Conservation (phyloP, 176 grass and related monocot genomes). For the Carex kokanica region DNA sequence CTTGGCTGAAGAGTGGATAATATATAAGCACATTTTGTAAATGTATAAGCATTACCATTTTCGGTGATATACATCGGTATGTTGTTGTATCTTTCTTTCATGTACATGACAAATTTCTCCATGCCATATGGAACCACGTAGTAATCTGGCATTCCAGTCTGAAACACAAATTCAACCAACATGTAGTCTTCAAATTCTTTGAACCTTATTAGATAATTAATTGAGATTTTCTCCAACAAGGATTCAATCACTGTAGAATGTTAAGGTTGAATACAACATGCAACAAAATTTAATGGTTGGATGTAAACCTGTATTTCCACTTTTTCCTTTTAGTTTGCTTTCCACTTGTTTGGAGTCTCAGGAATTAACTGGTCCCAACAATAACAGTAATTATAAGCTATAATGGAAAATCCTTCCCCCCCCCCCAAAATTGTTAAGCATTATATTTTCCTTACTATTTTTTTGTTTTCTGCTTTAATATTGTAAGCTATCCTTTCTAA, state of each 20-base stretch:
- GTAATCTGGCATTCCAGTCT: constrained; percentile 41
- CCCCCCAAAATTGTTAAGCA: background rate
- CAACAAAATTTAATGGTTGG: background rate
- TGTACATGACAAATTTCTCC: constrained; percentile 50
- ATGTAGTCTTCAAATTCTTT: constrained; percentile 13
- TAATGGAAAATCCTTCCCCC: background rate
- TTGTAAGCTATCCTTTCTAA: background rate
- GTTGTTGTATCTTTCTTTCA: constrained; percentile 53
- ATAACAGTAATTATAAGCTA: background rate
- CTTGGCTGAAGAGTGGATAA: background rate
- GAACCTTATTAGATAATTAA: background rate
- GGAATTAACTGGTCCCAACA: background rate
- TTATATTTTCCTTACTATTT: background rate
- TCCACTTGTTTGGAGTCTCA: background rate
- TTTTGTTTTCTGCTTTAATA: background rate
- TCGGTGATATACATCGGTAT: constrained; percentile 57
- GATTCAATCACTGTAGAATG: background rate
- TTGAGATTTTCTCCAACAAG: background rate
- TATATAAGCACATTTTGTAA: background rate
- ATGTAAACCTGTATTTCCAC: background rate
- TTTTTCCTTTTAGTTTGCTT: background rate
- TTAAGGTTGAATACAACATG: background rate
- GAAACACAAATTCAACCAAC: background rate
- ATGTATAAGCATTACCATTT: constrained; percentile 43
- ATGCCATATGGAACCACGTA: constrained; percentile 54